phyloP scores from a whole-genome alignment of 306 rosid genomes.

The Leucaena leucocephala region DNA sequence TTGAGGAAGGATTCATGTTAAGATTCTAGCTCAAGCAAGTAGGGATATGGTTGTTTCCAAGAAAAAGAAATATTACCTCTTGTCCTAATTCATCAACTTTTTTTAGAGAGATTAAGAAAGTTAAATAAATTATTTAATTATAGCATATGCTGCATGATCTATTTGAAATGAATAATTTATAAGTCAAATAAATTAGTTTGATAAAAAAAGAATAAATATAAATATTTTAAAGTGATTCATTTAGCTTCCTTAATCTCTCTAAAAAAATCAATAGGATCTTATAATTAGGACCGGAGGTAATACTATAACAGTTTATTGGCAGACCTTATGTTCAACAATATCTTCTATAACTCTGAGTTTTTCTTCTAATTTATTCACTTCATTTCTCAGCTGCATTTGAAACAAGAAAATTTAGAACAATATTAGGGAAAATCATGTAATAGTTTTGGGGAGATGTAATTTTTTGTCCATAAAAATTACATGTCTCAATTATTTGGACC shows the following conservation, averaged over 20 bases:
- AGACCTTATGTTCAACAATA: slow-evolving; percentile 76
- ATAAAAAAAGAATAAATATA: too few species aligned
- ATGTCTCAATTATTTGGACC: background rate
- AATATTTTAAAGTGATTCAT: too few species aligned
- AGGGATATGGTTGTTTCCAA: slow-evolving; percentile 19
- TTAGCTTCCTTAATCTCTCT: too few species aligned
- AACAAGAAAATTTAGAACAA: background rate
- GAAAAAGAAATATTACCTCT: slow-evolving; percentile 17
- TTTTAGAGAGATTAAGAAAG: too few species aligned
- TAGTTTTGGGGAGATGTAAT: background rate
- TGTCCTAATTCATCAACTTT: too few species aligned
- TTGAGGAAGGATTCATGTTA: slow-evolving; percentile 16
- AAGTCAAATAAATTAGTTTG: too few species aligned
- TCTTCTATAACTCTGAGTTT: slow-evolving; percentile 57
- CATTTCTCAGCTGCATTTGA: slow-evolving; percentile 59
- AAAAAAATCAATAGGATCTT: too few species aligned
- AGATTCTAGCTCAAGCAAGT: slow-evolving; percentile 14
- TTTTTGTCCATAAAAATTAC: background rate
- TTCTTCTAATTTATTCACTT: slow-evolving; percentile 59
- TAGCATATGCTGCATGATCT: too few species aligned
- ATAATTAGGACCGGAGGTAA: too few species aligned
- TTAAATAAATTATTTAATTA: too few species aligned
- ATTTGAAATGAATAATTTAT: too few species aligned
- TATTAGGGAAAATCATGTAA: background rate
- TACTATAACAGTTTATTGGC: background rate